phyloP scores from a whole-genome alignment of 2,329 filamentous ascomycete species.

The Aspergillus sp. region DNA sequence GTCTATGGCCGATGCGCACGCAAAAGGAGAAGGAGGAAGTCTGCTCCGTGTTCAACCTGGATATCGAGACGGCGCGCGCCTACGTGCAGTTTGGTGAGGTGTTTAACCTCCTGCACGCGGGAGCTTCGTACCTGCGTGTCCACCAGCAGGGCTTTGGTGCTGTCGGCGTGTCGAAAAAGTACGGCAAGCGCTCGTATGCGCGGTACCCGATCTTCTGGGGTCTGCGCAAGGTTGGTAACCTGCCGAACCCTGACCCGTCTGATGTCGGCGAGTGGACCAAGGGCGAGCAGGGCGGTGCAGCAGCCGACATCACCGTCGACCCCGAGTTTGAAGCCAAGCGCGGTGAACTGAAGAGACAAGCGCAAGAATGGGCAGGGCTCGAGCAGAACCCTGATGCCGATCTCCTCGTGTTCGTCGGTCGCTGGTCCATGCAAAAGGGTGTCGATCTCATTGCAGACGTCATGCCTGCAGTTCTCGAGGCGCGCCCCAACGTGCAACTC shows the following conservation, averaged over 20 bases:
- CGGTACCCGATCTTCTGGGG: slow-evolving; percentile 73
- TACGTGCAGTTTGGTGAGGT: slow-evolving; percentile 72
- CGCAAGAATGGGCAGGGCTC: slow-evolving; percentile 70
- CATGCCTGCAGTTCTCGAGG: slow-evolving; percentile 66
- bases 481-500: slow-evolving; percentile 63
- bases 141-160: slow-evolving; percentile 71
- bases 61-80: slow-evolving; percentile 58
- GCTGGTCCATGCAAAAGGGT: slow-evolving; percentile 72
- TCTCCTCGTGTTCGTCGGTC: slow-evolving; percentile 69
- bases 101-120: slow-evolving; percentile 70
- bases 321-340: slow-evolving; percentile 58
- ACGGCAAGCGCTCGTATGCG: slow-evolving; percentile 69
- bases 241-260: slow-evolving; percentile 69
- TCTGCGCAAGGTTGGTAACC: slow-evolving; percentile 63
- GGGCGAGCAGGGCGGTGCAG: slow-evolving; percentile 52
- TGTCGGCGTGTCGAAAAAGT: slow-evolving; percentile 70
- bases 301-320: slow-evolving; percentile 56
- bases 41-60: slow-evolving; percentile 67
- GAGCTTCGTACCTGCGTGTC: slow-evolving; percentile 66
- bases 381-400: slow-evolving; percentile 65
- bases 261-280: slow-evolving; percentile 66
- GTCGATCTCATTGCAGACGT: slow-evolving; percentile 71
- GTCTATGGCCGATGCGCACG: slow-evolving; percentile 69
- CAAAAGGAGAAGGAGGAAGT: slow-evolving; percentile 65
- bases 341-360: slow-evolving; percentile 60